Base-by-base conservation (phyloP, 305 asterid species). In the Coffea humblotiana region DNA sequence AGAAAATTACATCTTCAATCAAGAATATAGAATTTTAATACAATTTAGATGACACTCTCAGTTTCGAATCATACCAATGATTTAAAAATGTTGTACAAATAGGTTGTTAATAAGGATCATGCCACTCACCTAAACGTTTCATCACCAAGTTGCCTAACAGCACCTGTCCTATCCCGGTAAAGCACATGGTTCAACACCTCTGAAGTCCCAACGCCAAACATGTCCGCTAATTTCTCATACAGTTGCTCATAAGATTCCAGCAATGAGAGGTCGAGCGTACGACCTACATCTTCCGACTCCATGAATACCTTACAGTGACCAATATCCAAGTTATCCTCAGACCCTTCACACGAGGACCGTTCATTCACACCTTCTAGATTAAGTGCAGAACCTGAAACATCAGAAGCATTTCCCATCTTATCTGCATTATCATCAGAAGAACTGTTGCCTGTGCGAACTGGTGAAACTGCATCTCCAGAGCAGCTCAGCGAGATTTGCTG, bases 261-360 rank as follows among this genome's bases (percentile, higher is more conserved):
- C 81, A 82, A 77, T 23, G 95, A 87, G 63, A 94, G 97, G 79
- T 94, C 97, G 8, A 94, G 78, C 13, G 90, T 89, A 32, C 95
- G 91, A 19, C 98, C 96, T 27, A 90, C 89, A 67, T 93, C 96
- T 77, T 93, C 96, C 0, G 96, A 90, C 77, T 91, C 95, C 92
- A 94, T 80, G 81, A 92, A 95, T 63, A 90, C 97, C 85, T 93
- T 91, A 86, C 98, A 95, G 65, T 90, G 94, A 72, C 93, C 89
- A 0, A 86, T 87, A 70, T 89, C 91, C 72, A 80, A 80, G 74
- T 83, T 87, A 40, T 86, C 81, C 7, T 89, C 94, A 3, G 75
- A 73, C 21, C 84, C 86, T 54, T 88, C 94, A 58, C 88, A 87
- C 0, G 89, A 85, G 25, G 88, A 86, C 47, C 73, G 80, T 71